phyloP scores from a whole-genome alignment of 2,329 filamentous ascomycete species.

The Balansia obtecta region DNA sequence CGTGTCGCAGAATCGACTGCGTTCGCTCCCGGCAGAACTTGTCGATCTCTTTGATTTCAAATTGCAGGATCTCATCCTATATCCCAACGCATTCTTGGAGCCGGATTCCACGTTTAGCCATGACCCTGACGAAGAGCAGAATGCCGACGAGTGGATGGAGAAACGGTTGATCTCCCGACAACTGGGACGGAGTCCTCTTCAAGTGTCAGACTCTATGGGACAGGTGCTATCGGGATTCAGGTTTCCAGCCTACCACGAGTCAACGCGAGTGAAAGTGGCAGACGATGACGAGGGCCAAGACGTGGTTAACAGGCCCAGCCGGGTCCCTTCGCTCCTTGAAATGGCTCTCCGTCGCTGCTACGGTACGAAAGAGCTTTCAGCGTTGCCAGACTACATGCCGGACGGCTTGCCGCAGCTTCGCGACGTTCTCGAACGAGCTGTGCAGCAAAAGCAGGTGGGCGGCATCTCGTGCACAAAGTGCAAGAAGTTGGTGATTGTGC shows the following conservation, averaged over 20 bases:
- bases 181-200: conserved; percentile 19
- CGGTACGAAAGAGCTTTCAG: conserved; percentile 26
- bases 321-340: conserved; percentile 39
- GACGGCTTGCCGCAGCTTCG: conserved; percentile 28
- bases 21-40: conserved; percentile 49
- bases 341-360: conserved; percentile 35
- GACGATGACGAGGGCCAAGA: conserved; percentile 3
- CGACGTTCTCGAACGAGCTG: conserved; percentile 26
- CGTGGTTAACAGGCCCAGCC: conserved; percentile 12
- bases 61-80: conserved; percentile 40
- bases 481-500: conserved; percentile 32
- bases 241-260: conserved; percentile 13
- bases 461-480: conserved; percentile 41
- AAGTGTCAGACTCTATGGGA: conserved; percentile 19
- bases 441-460: conserved; percentile 31
- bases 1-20: conserved; percentile 50
- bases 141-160: background rate
- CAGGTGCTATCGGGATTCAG: conserved; percentile 17
- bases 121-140: conserved; percentile 1
- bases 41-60: conserved; percentile 39
- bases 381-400: conserved; percentile 31
- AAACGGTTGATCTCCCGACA: conserved; percentile 14
- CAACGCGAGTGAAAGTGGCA: conserved; percentile 13
- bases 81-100: conserved; percentile 51
- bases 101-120: conserved; percentile 14